Percentiles rank a stretch among this genome's conserved stretches.
Evolutionary conservation across 441 rosid genomes (phyloP).

Genomic region (Euphorbia schlechtendalii): DNA sequence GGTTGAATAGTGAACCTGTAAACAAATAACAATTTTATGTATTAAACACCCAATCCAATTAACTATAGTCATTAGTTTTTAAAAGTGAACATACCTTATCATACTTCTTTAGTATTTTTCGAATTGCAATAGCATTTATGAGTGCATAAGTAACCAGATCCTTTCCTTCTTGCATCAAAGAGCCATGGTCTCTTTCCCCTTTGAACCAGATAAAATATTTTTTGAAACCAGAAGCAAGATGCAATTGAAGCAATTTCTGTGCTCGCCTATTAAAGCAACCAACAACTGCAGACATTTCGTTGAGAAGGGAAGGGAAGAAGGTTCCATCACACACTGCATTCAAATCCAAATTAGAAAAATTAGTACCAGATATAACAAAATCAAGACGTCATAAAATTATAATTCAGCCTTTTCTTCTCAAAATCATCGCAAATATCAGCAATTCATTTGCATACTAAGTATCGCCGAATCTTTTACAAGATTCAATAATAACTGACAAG

Average conservation of each 20-base stretch:
- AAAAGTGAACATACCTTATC: conserved; percentile 51
- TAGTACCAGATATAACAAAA: not conserved
- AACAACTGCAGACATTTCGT: conserved; percentile 74
- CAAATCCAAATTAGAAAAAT: conserved; percentile 8
- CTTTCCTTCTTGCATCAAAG: conserved; percentile 74
- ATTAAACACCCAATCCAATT: not conserved
- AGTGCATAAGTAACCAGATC: too few species aligned
- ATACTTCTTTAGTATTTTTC: too few species aligned
- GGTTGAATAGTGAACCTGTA: conserved; percentile 71
- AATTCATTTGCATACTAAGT: too few species aligned
- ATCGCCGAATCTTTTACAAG: too few species aligned
- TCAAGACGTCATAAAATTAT: not conserved
- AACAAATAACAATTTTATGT: conserved; percentile 1
- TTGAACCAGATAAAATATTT: conserved; percentile 66
- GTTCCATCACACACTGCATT: conserved; percentile 84
- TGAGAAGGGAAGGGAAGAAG: conserved; percentile 81
- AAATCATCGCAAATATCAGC: too few species aligned
- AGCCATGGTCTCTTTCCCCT: conserved; percentile 43
- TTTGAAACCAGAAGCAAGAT: conserved; percentile 67
- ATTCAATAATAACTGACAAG: too few species aligned
- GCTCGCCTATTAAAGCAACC: conserved; percentile 80
- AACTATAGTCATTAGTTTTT: not conserved
- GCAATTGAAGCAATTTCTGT: conserved; percentile 69
- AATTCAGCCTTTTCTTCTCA: not conserved
- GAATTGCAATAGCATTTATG: too few species aligned